phyloP scores from a whole-genome alignment of 345 rosid genomes.

The Hibiscus mutabilis region DNA sequence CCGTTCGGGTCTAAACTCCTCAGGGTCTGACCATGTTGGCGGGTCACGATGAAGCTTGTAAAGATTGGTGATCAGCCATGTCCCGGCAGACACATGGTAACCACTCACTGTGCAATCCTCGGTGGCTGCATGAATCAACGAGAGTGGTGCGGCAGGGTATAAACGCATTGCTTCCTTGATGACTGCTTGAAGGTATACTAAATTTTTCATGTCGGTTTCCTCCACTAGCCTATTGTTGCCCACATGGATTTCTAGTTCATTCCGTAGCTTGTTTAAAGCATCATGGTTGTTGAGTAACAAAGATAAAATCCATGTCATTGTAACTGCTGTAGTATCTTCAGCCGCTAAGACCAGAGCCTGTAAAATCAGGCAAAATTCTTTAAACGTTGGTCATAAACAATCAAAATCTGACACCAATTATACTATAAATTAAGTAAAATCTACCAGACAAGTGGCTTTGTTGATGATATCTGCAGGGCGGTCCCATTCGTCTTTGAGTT shows the following conservation, averaged over 20 bases:
- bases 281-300: constrained; percentile 21
- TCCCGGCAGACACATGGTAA: constrained; percentile 29
- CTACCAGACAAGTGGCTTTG: constrained; percentile 10
- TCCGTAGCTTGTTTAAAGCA: constrained; percentile 11
- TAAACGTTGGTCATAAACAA: not conserved
- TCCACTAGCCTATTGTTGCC: constrained; percentile 15
- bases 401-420: not conserved
- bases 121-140: constrained; percentile 25
- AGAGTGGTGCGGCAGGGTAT: constrained; percentile 16
- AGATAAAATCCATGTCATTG: constrained; percentile 29
- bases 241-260: constrained; percentile 22
- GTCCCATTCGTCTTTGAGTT: not conserved
- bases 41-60: constrained; percentile 34
- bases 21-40: constrained; percentile 22
- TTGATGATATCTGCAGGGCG: not conserved
- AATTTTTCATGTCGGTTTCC: not conserved
- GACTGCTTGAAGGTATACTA: constrained; percentile 17
- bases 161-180: constrained; percentile 19
- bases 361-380: not conserved
- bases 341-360: constrained; percentile 29
- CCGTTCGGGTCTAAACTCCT: constrained; percentile 31
- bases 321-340: constrained; percentile 20
- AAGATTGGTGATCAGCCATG: constrained; percentile 22
- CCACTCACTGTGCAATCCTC: constrained; percentile 32
- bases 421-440: not conserved